phyloP scores from a whole-genome alignment of 306 rosid species.

The Castanea sativa region DNA sequence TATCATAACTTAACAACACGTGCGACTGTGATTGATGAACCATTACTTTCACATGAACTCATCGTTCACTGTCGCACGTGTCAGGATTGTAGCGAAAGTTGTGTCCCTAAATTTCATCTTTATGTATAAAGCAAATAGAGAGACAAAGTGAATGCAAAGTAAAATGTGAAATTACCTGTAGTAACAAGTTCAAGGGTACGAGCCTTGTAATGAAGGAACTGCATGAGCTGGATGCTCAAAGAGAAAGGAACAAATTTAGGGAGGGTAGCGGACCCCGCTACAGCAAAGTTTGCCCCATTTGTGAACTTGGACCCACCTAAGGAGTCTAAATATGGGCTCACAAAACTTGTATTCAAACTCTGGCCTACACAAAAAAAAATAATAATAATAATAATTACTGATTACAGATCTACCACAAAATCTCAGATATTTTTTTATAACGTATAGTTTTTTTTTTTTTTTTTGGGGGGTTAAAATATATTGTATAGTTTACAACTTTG shows the following conservation, averaged over 20 bases:
- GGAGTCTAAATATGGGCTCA: conserved; percentile 77
- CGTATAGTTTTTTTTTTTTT: neutral
- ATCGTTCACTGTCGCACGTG: no score
- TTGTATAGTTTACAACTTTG: neutral
- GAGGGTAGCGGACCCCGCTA: conserved; percentile 82
- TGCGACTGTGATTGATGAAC: no score
- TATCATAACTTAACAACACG: conserved; percentile 1
- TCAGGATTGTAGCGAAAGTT: no score
- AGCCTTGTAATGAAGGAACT: conserved; percentile 71
- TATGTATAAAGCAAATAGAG: neutral
- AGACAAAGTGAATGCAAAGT: neutral
- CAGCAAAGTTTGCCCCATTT: conserved; percentile 93
- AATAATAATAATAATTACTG: no score
- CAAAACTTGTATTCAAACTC: conserved; percentile 55
- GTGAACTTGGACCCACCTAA: conserved; percentile 58
- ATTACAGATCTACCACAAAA: neutral
- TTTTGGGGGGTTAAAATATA: neutral
- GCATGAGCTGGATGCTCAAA: conserved; percentile 83
- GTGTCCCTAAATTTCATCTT: no score
- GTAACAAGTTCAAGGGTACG: conserved; percentile 57
- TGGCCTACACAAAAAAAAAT: conserved; percentile 63
- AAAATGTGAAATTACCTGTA: conserved; percentile 43
- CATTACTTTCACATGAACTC: no score
- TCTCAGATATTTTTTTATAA: neutral
- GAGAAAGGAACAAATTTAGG: conserved; percentile 83